Evolutionary conservation across 352 stramenopile genomes (phyloP).

Genomic region (Phytophthora meadii): DNA sequence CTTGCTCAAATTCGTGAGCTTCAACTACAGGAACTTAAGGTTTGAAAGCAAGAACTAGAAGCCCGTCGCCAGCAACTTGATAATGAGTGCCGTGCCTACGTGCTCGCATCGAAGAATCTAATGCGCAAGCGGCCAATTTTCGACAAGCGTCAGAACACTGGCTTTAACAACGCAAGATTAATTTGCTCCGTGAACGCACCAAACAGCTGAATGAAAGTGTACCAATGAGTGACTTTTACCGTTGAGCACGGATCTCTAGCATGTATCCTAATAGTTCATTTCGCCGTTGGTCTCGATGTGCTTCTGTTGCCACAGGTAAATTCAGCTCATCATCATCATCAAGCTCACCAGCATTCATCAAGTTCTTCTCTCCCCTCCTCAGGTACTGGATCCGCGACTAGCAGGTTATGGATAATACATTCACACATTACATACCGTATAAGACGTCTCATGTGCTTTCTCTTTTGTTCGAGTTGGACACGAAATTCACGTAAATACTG

Average conservation of each 20-base stretch:
- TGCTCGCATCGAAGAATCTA: conserved; percentile 10
- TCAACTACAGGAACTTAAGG: conserved; percentile 5
- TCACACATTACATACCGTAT: conserved; percentile 21
- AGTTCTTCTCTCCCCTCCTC: background rate
- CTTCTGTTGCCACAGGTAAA: background rate
- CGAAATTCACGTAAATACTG: conserved; percentile 26
- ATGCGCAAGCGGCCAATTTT: conserved; percentile 10
- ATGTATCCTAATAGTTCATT: conserved; percentile 20
- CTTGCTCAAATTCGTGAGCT: background rate
- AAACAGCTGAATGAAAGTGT: conserved; percentile 23
- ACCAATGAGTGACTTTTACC: conserved; percentile 15
- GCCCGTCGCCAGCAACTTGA: no score
- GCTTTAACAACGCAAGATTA: conserved; percentile 10
- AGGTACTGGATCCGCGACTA: conserved; percentile 23
- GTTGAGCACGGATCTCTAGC: conserved; percentile 16
- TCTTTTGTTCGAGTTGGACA: conserved; percentile 12
- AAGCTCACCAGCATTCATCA: background rate
- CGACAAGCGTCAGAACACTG: conserved; percentile 15
- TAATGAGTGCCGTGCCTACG: no score
- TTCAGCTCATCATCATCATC: conserved; percentile 32
- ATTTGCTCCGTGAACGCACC: conserved; percentile 17
- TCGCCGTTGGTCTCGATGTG: conserved; percentile 4
- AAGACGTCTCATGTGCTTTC: conserved; percentile 21
- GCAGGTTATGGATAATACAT: conserved; percentile 19
- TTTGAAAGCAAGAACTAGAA: conserved; percentile 9